These are phyloP conservation scores for Rhipidocladum racemiflorum DNA, from an alignment of 176 grass and related monocot species.

Conservation along the genomic window DNA sequence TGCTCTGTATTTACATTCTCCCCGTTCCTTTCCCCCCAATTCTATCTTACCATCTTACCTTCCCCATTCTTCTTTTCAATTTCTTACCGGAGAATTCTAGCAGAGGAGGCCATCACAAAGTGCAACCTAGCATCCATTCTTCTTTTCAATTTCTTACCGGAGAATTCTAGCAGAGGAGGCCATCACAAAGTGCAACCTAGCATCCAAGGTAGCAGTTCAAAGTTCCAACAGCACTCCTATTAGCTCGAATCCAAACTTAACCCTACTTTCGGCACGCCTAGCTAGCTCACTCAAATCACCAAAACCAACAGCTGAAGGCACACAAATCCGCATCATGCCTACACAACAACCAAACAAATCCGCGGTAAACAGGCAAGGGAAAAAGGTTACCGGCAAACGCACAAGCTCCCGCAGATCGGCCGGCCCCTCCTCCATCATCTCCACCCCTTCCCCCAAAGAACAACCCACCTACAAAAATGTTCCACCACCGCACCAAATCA, in stretches of 20 bases:
- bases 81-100: background rate
- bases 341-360: background rate
- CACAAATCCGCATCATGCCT: background rate
- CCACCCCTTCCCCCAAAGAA: background rate
- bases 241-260: background rate
- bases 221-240: background rate
- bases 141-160: background rate
- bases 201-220: background rate
- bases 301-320: background rate
- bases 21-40: background rate
- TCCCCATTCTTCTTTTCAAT: background rate
- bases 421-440: conserved; percentile 31
- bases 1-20: background rate
- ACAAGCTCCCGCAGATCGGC: conserved; percentile 25
- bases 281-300: background rate
- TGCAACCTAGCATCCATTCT: background rate
- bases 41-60: background rate
- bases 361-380: background rate
- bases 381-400: conserved; percentile 32
- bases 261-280: background rate
- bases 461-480: background rate
- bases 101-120: background rate
- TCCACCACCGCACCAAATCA: background rate
- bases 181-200: background rate
- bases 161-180: background rate